A percentile compares a stretch with the other conserved stretches of the same genome.
Conservation (phyloP, 345 rosid genomes). For the Syzygium aqueum region DNA sequence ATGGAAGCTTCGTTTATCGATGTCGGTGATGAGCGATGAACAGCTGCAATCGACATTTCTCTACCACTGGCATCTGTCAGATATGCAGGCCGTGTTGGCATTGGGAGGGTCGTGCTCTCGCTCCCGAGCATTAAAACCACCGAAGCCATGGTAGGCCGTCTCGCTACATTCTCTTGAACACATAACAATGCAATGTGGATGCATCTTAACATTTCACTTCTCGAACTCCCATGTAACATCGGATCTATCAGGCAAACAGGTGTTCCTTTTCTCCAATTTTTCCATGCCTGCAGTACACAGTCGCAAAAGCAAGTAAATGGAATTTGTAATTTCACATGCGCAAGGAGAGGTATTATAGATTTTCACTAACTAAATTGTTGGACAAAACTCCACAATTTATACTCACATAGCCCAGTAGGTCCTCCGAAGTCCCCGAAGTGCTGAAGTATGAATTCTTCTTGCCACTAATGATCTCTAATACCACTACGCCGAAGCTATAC, state of each 20-base stretch:
- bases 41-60: neutral
- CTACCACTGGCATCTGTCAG: neutral
- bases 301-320: neutral
- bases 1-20: neutral
- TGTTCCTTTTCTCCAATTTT: neutral
- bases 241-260: neutral
- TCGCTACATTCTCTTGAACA: neutral
- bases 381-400: neutral
- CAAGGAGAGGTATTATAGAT: neutral
- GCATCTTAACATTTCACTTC: neutral
- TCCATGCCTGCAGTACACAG: neutral
- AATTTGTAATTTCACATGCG: neutral
- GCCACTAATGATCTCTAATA: neutral
- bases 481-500: neutral
- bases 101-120: neutral
- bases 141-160: neutral
- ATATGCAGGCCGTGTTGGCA: neutral
- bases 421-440: neutral
- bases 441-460: neutral
- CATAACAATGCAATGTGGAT: neutral
- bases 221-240: neutral
- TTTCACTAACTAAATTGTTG: neutral
- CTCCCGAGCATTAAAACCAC: neutral
- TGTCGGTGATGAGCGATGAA: neutral
- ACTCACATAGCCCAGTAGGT: neutral